These are phyloP conservation scores for Fusarium pilosicola DNA, from an alignment of 2,329 filamentous ascomycete genomes.

Conservation along the genomic window DNA sequence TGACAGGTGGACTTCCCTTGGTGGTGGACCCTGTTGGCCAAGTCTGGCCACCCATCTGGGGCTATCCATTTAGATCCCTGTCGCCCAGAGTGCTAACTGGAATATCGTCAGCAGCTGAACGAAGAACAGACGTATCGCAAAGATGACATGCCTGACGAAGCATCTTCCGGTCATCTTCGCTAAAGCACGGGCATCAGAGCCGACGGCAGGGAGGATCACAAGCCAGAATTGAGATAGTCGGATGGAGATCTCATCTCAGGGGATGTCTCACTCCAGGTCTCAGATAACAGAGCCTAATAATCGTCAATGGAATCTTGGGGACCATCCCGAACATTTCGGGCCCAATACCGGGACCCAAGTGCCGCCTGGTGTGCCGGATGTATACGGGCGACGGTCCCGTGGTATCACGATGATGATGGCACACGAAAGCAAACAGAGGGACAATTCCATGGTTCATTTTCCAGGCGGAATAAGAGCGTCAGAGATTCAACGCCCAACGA, in stretches of 20 bases:
- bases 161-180: background rate
- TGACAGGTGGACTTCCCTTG: constrained; percentile 10
- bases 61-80: constrained; percentile 32
- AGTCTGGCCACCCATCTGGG: constrained; percentile 19
- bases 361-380: background rate
- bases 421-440: background rate
- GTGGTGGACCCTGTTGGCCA: constrained; percentile 13
- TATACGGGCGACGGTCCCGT: background rate
- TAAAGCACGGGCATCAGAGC: background rate
- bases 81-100: background rate
- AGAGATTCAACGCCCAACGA: constrained; percentile 5
- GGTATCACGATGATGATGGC: background rate
- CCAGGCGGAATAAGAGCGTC: background rate
- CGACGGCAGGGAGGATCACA: background rate
- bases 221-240: background rate
- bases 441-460: background rate
- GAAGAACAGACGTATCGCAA: background rate
- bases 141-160: background rate
- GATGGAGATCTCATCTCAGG: constrained; percentile 9
- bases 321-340: constrained; percentile 2
- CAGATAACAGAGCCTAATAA: background rate
- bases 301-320: constrained; percentile 4
- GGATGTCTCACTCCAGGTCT: constrained; percentile 9
- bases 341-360: background rate
- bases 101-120: constrained; percentile 30